Evolutionary conservation across 108 stramenopile species (phyloP), one percentile per base, ranked within the genome.

Genomic region (Fragilaria crotonensis): DNA sequence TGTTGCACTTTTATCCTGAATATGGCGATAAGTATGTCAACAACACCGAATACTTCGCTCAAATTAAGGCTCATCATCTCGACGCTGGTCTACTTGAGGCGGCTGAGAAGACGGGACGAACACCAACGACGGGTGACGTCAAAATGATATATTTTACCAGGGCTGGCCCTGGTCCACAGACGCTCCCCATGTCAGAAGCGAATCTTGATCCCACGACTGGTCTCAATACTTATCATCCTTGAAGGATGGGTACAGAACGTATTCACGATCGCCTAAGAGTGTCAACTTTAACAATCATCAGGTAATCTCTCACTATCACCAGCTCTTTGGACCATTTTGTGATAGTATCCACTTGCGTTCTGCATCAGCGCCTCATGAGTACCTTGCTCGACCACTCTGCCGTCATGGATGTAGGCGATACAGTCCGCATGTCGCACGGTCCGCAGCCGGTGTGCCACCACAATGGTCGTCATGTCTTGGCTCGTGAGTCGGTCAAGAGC

Each of bases 361-460:
- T 59, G 31, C 52, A 89, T 45, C 49, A 96, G 69, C n/a, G 86
- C 68, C 9, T 88, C 84, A 62, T 96, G 95, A n/a, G 75, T 59
- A 4, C 95, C 95, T 44, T 67, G 59, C 56, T 87, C 92, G 5
- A 78, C 73, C 30, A 96, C 70, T 4, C 72, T 5, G 2, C 84
- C 81, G 57, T 80, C 56, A 30, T 82, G 50, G 31, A 95, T 63
- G 23, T 89, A 81, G 33, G 74, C 59, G 56, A 95, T 91, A 5
- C 32, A 53, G 36, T 89, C 87, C 0, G 90, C 94, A 62, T 77
- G 54, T 7, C 83, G 71, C 1, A 95, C 84, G 11, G 94, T 95
- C 25, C 74, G 75, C 5, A 95, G 58, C 20, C 94, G 70, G 60
- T 95, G 94, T 5, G 94, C 94, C 49, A 95, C 80, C 23, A 89